These are phyloP conservation scores for Cladochytrium replicatum DNA, from an alignment of 192 early-diverging fungal genomes.

Conservation along the genomic window DNA sequence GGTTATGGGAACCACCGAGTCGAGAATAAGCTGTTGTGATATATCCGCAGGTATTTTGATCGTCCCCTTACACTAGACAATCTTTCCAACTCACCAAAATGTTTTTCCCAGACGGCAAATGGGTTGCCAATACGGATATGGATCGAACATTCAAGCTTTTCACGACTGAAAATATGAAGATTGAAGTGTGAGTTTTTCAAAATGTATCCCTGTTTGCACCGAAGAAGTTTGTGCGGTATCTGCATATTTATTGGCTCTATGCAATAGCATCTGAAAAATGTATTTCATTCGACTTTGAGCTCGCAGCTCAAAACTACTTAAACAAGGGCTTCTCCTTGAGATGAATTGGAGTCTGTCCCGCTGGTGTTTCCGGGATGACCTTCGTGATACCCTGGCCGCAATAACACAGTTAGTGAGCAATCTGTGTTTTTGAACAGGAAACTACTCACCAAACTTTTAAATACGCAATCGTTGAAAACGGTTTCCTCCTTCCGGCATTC, in stretches of 20 bases:
- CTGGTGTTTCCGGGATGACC: conserved; percentile 46
- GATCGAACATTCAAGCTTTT: conserved; percentile 94
- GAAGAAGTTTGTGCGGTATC: neutral
- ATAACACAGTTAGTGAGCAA: neutral
- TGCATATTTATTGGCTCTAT: neutral
- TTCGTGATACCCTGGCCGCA: conserved; percentile 47
- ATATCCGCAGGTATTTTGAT: conserved; percentile 39
- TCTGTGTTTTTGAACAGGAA: conserved; percentile 3
- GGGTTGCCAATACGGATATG: conserved; percentile 75
- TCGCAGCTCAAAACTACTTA: conserved; percentile 22
- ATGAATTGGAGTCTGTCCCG: conserved; percentile 41
- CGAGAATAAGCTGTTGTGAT: conserved; percentile 85
- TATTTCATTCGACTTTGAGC: no score
- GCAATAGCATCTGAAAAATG: neutral
- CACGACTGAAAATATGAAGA: neutral
- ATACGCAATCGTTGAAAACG: conserved; percentile 80
- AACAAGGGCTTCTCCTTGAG: conserved; percentile 40
- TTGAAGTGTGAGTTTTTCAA: neutral
- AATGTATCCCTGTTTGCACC: neutral
- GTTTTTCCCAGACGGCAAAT: conserved; percentile 57
- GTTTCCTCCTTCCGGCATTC: conserved; percentile 70
- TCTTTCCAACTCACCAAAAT: neutral
- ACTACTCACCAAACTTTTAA: conserved; percentile 67
- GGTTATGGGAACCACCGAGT: conserved; percentile 75
- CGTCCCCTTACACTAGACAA: neutral